A percentile compares a stretch with the other conserved stretches of the same genome.
phyloP scores from a whole-genome alignment of 495 filamentous ascomycete species.

The Tuber microsphaerosporum region DNA sequence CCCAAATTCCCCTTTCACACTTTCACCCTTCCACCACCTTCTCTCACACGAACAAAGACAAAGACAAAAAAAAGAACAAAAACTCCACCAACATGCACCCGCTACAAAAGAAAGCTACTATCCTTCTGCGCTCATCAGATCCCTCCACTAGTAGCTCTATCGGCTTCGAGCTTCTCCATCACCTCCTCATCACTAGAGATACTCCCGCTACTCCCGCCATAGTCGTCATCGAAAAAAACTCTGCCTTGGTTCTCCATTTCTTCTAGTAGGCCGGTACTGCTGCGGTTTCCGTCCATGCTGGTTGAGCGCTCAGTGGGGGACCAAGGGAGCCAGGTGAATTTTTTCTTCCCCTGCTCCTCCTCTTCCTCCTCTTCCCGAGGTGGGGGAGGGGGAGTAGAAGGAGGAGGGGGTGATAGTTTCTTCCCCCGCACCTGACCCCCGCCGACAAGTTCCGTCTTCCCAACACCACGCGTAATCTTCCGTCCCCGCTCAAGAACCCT shows the following conservation, averaged over 20 bases:
- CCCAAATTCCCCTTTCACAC: not conserved
- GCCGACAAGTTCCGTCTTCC: not conserved
- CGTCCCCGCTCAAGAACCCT: slow-evolving; percentile 68
- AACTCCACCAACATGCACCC: not conserved
- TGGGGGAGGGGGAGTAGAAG: not conserved
- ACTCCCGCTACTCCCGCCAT: slow-evolving; percentile 25
- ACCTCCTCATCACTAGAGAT: slow-evolving; percentile 26
- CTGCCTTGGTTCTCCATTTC: slow-evolving; percentile 29
- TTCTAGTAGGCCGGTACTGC: slow-evolving; percentile 13
- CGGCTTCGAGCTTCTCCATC: slow-evolving; percentile 8
- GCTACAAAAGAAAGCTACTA: not conserved
- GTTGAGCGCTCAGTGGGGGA: slow-evolving; percentile 6
- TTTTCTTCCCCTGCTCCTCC: slow-evolving; percentile 4
- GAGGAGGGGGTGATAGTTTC: not conserved
- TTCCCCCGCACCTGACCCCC: slow-evolving; percentile 4
- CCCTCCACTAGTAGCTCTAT: not conserved
- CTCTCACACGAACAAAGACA: not conserved
- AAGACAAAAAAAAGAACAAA: not conserved
- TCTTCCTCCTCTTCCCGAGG: not conserved
- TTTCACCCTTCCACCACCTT: not conserved
- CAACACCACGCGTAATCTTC: slow-evolving; percentile 22
- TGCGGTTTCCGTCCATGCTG: slow-evolving; percentile 16
- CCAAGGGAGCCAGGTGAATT: slow-evolving; percentile 17
- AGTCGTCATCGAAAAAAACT: slow-evolving; percentile 27
- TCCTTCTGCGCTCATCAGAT: not conserved